Evolutionary conservation across 2,329 filamentous ascomycete species (phyloP), one percentile per base, ranked within the genome.

Genomic region (Diaporthe velutina): DNA sequence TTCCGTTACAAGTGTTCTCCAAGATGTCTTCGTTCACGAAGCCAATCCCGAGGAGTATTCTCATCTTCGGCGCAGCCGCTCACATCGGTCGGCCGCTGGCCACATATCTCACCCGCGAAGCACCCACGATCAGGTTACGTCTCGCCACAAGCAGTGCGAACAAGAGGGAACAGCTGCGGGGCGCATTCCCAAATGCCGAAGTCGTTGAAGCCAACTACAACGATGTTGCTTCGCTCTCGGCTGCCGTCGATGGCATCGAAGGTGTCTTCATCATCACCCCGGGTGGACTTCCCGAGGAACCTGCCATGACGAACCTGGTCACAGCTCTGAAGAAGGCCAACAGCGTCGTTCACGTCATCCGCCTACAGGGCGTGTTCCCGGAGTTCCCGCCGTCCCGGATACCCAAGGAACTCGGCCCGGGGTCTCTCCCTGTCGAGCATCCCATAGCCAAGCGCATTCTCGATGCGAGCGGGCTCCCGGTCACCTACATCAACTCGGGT

Each of bases 361-460:
- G 58, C 25, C 9, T 61, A 0, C n/a, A 28, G 7, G 58, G 58
- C 15, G 38, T 61, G 8, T 61, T 61, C 25, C 58, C 58, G 58
- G 58, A 61, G 38, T 19, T 61, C 25, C 19, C 58, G 17, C 35
- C 38, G 58, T 15, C n/a, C 38, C 58, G 58, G 8, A 12, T 61
- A 19, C 15, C 35, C 38, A 61, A 61, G 25, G 58, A 61, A 28
- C 2, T 61, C n/a, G 25, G 58, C 15, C n/a, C 58, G 2, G 25
- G 58, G 1, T 45, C 58, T 30, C 58, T 61, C 38, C 58, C 58
- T 22, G 2, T 42, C n/a, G n/a, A 61, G 15, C 58, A 61, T 7
- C 58, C 58, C n/a, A 61, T 61, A n/a, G 58, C 38, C 13, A 61
- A 61, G n/a, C 58, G 58, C 38, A 61, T 61, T 9, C 58, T 61